Base-by-base conservation (phyloP, 352 stramenopile genomes). In the Pythium monospermum region DNA sequence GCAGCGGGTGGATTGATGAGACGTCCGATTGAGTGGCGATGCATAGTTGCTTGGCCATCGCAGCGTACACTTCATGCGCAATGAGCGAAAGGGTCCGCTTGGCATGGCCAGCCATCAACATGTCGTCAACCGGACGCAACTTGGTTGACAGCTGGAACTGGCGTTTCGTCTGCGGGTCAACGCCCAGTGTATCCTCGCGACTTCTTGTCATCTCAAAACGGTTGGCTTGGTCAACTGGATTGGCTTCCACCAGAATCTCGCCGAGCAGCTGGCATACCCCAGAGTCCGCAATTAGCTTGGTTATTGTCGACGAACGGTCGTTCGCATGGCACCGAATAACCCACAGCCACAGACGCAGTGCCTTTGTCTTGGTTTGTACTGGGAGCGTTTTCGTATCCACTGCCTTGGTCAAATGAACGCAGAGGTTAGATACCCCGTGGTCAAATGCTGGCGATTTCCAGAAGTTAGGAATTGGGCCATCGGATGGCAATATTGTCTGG, bases 331-430 rank as follows among this genome's bases (percentile, higher is more conserved):
- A 35, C 30, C 30, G 30, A 12, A 57, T 22, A 4, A 57, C 21
- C 50, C 50, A 57, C 4, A 57, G 31, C 50, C 50, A 57, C 21
- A 39, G 21, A 28, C 21, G 6, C 1, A 57, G 23, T 12, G 50
- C 50, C 3, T 38, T 31, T 11, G 21, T 11, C 38, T 27, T 37
- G 5, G 21, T 25, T 23, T 38, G 21, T 0, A 19, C 21, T 1
- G 30, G 13, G 0, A 50, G 28, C 1, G 22, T 18, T 7, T 39
- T 18, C 13, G 16, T 15, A 6, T 6, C 22, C 6, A 41, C 39
- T 23, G 39, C 31, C 3, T 18, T 23, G 1, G 32, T 47, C 2
- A 57, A 11, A 2, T 47, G 27, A 6, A 7, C 16, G 21, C 49
- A 39, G 15, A 57, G 38, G 5, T 42, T 27, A 4, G 22, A 23